These are phyloP conservation scores for Colletotrichum sp. DNA, from an alignment of 2,329 filamentous ascomycete genomes.

Conservation along the genomic window DNA sequence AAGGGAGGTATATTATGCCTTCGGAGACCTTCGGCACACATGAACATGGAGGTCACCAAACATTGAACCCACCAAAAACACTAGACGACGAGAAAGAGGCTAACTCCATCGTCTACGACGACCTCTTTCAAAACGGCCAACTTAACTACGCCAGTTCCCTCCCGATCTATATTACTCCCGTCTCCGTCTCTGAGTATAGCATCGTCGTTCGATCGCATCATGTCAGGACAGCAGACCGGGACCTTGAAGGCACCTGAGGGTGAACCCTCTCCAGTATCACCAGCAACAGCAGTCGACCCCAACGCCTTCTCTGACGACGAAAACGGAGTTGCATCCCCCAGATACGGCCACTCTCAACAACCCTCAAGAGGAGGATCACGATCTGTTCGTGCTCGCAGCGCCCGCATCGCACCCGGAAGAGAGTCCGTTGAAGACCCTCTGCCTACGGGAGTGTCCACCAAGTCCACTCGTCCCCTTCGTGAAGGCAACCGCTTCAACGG, in stretches of 20 bases:
- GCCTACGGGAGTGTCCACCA: background rate
- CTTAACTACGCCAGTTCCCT: background rate
- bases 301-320: conserved; percentile 18
- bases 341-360: background rate
- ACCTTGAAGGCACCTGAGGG: conserved; percentile 10
- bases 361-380: conserved; percentile 12
- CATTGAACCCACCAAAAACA: background rate
- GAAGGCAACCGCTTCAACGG: conserved; percentile 1
- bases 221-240: conserved; percentile 18
- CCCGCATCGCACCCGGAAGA: background rate
- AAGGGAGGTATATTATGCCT: conserved; percentile 11
- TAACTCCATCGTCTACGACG: background rate
- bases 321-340: background rate
- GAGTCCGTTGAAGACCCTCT: conserved; percentile 1
- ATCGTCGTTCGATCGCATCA: conserved; percentile 5
- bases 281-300: conserved; percentile 20
- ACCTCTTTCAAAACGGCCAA: background rate
- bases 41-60: background rate
- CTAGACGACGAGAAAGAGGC: background rate
- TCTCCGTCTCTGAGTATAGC: background rate
- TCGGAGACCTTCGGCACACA: background rate
- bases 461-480: conserved; percentile 4
- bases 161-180: background rate
- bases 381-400: background rate
- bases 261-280: conserved; percentile 15